Evolutionary conservation across 108 stramenopile species (phyloP).

Genomic region (Nitzschia sp.): DNA sequence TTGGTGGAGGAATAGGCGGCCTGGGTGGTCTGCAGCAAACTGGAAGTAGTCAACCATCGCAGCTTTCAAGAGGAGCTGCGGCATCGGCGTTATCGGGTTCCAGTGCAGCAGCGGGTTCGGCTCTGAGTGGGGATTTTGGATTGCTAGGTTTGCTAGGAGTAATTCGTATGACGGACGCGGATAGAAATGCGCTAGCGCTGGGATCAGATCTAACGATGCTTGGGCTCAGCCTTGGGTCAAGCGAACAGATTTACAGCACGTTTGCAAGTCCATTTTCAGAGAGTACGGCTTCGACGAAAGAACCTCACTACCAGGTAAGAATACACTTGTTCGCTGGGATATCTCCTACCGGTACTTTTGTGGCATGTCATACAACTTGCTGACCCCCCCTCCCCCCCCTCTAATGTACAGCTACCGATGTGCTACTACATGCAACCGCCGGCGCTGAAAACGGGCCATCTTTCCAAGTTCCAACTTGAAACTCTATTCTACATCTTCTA

Average conservation of each 20-base stretch:
- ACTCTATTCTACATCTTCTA: conserved; percentile 99
- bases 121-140: conserved; percentile 90
- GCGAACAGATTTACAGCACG: conserved; percentile 88
- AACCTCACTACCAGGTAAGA: conserved; percentile 92
- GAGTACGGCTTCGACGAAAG: conserved; percentile 68
- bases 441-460: conserved; percentile 87
- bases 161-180: conserved; percentile 96
- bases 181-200: conserved; percentile 91
- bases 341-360: too few relatives aligned
- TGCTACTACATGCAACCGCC: conserved; percentile 97
- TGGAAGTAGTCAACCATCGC: conserved; percentile 15
- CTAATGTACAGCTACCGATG: conserved; percentile 68
- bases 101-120: conserved; percentile 55
- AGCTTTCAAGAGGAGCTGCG: conserved; percentile 16
- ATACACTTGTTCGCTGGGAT: too few relatives aligned
- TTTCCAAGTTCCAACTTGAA: conserved; percentile 96
- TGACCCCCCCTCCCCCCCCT: too few relatives aligned
- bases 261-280: conserved; percentile 96
- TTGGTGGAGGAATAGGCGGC: conserved; percentile 33
- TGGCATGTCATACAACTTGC: neutral
- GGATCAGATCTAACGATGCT: conserved; percentile 95
- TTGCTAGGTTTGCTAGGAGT: conserved; percentile 91
- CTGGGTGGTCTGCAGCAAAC: conserved; percentile 28
- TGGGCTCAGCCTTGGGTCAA: conserved; percentile 93
- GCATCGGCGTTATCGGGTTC: conserved; percentile 37